phyloP scores from a whole-genome alignment of 305 asterid species.

The Solanum hybrid region DNA sequence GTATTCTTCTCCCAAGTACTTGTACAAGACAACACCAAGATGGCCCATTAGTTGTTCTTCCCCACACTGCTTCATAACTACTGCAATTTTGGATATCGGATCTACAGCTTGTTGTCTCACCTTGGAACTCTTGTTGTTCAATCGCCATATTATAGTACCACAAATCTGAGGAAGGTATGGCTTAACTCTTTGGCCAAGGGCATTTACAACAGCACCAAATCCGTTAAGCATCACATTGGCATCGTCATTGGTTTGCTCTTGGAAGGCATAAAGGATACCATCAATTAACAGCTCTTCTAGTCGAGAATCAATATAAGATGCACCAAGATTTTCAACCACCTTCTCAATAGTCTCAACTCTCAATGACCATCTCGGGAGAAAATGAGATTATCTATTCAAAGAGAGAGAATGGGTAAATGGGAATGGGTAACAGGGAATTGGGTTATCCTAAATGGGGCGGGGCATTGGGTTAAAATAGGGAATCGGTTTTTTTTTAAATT shows the following conservation, averaged over 20 bases:
- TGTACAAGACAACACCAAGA: conserved; percentile 85
- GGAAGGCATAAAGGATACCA: conserved; percentile 95
- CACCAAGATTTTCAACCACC: conserved; percentile 83
- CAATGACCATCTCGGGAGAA: too few relatives aligned
- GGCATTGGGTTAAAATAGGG: too few relatives aligned
- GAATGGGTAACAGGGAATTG: too few relatives aligned
- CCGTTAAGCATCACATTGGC: conserved; percentile 97
- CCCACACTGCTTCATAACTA: conserved; percentile 91
- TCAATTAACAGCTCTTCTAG: conserved; percentile 86
- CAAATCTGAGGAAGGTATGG: conserved; percentile 93
- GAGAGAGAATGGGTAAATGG: too few relatives aligned
- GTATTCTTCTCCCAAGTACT: conserved; percentile 90
- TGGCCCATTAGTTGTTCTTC: conserved; percentile 96
- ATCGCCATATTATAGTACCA: conserved; percentile 91
- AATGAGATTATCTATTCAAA: too few relatives aligned
- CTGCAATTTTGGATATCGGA: conserved; percentile 85
- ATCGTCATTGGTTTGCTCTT: conserved; percentile 95
- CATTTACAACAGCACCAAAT: conserved; percentile 91
- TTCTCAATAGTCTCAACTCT: conserved; percentile 59
- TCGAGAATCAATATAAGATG: conserved; percentile 87
- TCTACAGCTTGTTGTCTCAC: conserved; percentile 96
- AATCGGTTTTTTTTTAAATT: too few relatives aligned
- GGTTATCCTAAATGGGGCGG: too few relatives aligned
- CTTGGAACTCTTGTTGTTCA: conserved; percentile 87
- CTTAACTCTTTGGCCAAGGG: conserved; percentile 88